Conservation (phyloP, 1,284 basidiomycete genomes). For the Dichomitus squalens region DNA sequence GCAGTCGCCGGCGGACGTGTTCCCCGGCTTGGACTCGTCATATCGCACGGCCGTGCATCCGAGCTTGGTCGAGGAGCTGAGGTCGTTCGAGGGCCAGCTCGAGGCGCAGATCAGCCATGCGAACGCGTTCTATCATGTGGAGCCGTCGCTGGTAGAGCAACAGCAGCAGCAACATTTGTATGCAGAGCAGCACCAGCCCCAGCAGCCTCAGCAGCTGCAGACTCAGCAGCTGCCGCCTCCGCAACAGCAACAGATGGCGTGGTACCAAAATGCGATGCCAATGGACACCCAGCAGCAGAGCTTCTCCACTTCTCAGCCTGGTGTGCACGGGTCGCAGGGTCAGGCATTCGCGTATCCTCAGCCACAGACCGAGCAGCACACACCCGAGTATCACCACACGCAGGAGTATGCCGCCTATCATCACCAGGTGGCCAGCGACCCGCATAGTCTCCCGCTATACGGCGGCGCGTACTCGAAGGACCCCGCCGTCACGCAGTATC, state of each 20-base stretch:
- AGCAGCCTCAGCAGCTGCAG: neutral
- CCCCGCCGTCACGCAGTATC: neutral
- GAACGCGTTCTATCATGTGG: conserved; percentile 15
- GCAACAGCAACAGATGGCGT: conserved; percentile 3
- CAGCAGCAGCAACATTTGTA: neutral
- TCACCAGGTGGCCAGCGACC: neutral
- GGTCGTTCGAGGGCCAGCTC: conserved; percentile 59
- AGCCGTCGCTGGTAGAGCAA: neutral
- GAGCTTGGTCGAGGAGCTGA: conserved; percentile 58
- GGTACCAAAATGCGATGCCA: neutral
- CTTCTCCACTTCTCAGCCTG: neutral
- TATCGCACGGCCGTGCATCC: conserved; percentile 50
- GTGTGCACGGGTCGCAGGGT: neutral
- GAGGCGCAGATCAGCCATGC: conserved; percentile 47
- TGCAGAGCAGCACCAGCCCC: neutral
- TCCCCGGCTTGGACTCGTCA: conserved; percentile 26
- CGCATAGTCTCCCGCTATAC: conserved; percentile 21
- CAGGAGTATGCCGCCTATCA: conserved; percentile 11
- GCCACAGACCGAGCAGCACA: neutral
- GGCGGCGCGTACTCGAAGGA: conserved; percentile 16
- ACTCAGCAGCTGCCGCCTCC: neutral
- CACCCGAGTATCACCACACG: neutral
- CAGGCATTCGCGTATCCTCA: conserved; percentile 6
- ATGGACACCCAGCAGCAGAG: conserved; percentile 17
- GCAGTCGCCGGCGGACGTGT: conserved; percentile 19